Evolutionary conservation across 768 basidiomycete species (phyloP).

Genomic region (Auriscalpium microsporum): DNA sequence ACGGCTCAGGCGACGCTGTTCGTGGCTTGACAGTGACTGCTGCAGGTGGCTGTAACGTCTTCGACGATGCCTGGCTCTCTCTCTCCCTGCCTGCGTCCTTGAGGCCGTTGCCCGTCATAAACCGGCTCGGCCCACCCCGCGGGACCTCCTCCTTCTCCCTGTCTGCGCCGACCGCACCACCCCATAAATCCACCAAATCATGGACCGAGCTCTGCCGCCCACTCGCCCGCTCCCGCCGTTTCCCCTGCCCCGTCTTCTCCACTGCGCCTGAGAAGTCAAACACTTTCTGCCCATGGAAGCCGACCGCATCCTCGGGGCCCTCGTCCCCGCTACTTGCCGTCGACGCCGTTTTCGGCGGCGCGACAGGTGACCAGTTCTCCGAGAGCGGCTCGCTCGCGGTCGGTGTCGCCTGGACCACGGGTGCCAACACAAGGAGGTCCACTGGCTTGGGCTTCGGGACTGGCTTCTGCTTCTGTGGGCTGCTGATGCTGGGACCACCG

Average conservation of each 20-base stretch:
- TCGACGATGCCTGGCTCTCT: background rate
- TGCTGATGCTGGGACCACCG: background rate
- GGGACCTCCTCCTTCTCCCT: slow-evolving; percentile 30
- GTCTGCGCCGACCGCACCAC: slow-evolving; percentile 36
- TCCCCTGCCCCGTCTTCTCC: slow-evolving; percentile 12
- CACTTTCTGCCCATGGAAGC: background rate
- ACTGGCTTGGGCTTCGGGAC: slow-evolving; percentile 11
- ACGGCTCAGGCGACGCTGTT: slow-evolving; percentile 9
- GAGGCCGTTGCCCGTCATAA: background rate
- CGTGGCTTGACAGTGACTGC: background rate
- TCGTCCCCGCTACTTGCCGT: slow-evolving; percentile 56
- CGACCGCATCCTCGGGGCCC: slow-evolving; percentile 37
- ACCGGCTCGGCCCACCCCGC: background rate
- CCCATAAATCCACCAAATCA: slow-evolving; percentile 73
- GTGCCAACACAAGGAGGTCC: slow-evolving; percentile 1
- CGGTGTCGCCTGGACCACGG: slow-evolving; percentile 14
- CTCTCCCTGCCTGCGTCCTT: background rate
- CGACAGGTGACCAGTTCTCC: slow-evolving; percentile 43
- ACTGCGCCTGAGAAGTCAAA: slow-evolving; percentile 3
- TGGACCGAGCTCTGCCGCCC: slow-evolving; percentile 76
- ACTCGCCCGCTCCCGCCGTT: slow-evolving; percentile 31
- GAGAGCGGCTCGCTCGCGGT: slow-evolving; percentile 23
- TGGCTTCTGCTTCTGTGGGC: slow-evolving; percentile 1
- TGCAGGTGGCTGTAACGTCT: background rate
- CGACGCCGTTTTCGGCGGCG: slow-evolving; percentile 28